phyloP scores from a whole-genome alignment of 2,329 filamentous ascomycete genomes.

The Piedraia hortae region DNA sequence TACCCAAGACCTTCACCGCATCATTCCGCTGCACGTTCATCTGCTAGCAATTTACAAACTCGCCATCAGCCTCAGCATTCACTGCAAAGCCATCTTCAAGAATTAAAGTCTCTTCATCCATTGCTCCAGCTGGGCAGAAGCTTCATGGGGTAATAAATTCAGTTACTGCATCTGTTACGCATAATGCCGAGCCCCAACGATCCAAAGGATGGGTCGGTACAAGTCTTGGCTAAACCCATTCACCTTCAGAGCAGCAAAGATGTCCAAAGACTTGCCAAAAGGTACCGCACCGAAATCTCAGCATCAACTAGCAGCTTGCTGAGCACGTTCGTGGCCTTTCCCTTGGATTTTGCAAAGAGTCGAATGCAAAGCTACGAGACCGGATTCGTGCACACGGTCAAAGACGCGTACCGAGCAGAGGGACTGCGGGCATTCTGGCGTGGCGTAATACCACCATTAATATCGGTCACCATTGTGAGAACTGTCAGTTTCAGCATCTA shows the following conservation, averaged over 20 bases:
- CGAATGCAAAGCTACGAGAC: conserved; percentile 53
- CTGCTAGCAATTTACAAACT: no score
- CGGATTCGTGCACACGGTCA: conserved; percentile 34
- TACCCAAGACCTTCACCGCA: no score
- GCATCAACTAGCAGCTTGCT: conserved; percentile 52
- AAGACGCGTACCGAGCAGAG: conserved; percentile 37
- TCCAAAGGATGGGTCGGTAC: no score
- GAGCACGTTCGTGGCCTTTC: conserved; percentile 57
- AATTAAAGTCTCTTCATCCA: no score
- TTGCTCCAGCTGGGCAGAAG: no score
- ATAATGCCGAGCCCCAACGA: no score
- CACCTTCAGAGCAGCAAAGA: conserved; percentile 14
- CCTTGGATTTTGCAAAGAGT: conserved; percentile 69
- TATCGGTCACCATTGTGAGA: conserved; percentile 48
- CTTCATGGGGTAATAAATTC: no score
- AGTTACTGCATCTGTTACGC: no score
- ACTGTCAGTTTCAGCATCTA: conserved; percentile 62
- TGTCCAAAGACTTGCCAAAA: conserved; percentile 34
- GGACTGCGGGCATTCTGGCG: conserved; percentile 24
- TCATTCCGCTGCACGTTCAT: no score
- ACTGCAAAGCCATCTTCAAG: no score
- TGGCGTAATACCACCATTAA: conserved; percentile 48
- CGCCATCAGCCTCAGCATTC: no score
- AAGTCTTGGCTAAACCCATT: no score
- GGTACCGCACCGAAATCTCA: conserved; percentile 55